phyloP scores from a whole-genome alignment of 73 alveolate species.

The Paramecium primaurelia region DNA sequence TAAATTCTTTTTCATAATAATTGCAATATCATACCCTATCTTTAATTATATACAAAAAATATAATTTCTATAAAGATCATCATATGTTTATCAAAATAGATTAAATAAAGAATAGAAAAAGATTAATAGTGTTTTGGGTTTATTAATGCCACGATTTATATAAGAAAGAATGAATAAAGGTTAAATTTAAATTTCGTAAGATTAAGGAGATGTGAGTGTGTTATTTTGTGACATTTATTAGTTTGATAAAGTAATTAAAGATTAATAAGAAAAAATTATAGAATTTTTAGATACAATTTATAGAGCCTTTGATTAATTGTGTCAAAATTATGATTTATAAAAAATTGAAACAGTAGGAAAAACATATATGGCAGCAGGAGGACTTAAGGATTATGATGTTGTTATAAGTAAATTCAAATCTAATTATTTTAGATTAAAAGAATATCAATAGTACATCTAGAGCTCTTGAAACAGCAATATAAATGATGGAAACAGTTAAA shows the following conservation, averaged over 20 bases:
- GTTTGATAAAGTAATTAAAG: slow-evolving; percentile 73
- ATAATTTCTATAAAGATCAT: not conserved
- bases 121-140: not conserved
- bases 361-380: slow-evolving; percentile 88
- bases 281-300: slow-evolving; percentile 67
- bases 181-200: slow-evolving; percentile 62
- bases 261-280: slow-evolving; percentile 21
- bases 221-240: slow-evolving; percentile 78
- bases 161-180: slow-evolving; percentile 22
- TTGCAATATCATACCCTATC: not conserved
- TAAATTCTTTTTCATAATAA: not conserved
- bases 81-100: slow-evolving; percentile 12
- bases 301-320: slow-evolving; percentile 72
- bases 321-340: slow-evolving; percentile 75
- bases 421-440: not conserved
- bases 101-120: not conserved
- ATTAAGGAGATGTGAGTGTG: slow-evolving; percentile 77
- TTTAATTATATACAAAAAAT: not conserved
- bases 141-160: slow-evolving; percentile 13
- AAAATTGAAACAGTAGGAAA: slow-evolving; percentile 88
- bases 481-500: slow-evolving; percentile 53
- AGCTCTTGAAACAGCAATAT: slow-evolving; percentile 31
- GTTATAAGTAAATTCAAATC: not conserved
- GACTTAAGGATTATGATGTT: slow-evolving; percentile 58
- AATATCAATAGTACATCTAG: slow-evolving; percentile 60